Evolutionary conservation across 345 rosid genomes (phyloP).

Genomic region (Euphorbia lathyris): DNA sequence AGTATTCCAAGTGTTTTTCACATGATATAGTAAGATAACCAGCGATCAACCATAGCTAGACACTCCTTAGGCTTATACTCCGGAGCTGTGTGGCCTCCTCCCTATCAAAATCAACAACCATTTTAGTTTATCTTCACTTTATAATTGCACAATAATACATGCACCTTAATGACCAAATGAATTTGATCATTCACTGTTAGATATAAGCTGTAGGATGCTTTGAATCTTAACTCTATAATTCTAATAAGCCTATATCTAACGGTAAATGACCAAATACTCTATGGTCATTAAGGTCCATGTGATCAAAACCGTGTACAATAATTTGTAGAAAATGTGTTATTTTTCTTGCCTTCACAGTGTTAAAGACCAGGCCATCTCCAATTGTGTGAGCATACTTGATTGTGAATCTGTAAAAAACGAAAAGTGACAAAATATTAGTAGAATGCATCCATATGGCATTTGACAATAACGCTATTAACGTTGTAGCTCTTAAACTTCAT

Average conservation of each 20-base stretch:
- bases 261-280: too few relatives aligned
- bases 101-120: neutral
- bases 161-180: too few relatives aligned
- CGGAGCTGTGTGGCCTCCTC: slow-evolving; percentile 19
- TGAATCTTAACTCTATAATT: too few relatives aligned
- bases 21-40: slow-evolving; percentile 12
- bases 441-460: too few relatives aligned
- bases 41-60: slow-evolving; percentile 8
- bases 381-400: slow-evolving; percentile 5
- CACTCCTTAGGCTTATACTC: slow-evolving; percentile 21
- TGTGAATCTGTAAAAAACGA: slow-evolving; percentile 4
- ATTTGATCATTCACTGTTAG: too few relatives aligned
- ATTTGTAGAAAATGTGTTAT: neutral
- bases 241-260: too few relatives aligned
- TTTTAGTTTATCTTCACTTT: neutral
- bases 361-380: slow-evolving; percentile 7
- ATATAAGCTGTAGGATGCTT: too few relatives aligned
- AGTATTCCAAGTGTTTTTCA: neutral
- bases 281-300: too few relatives aligned
- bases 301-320: too few relatives aligned
- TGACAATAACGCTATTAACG: too few relatives aligned
- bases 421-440: neutral
- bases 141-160: neutral
- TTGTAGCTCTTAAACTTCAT: too few relatives aligned
- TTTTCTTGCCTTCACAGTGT: slow-evolving; percentile 13